Conservation (phyloP, 352 stramenopile species). For the Globisporangium cederbergense region DNA sequence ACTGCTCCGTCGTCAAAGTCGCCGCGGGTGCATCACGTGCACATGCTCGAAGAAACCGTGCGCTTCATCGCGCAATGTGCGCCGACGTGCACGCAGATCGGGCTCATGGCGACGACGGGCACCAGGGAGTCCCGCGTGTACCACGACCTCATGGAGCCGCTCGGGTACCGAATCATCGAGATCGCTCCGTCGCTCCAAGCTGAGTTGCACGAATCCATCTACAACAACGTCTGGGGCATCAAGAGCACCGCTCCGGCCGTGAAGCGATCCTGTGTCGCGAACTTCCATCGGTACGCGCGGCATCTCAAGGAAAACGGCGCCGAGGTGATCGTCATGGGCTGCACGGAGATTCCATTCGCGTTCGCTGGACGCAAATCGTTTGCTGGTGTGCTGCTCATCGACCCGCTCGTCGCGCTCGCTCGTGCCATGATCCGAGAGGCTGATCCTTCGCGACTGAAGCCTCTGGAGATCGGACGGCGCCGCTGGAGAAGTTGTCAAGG, state of each 20-base stretch:
- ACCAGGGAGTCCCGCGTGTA: conserved; percentile 62
- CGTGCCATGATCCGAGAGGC: conserved; percentile 68
- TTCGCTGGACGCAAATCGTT: conserved; percentile 48
- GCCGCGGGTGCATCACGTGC: conserved; percentile 32
- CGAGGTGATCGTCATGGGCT: conserved; percentile 69
- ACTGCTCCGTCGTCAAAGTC: conserved; percentile 17
- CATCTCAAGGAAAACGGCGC: conserved; percentile 42
- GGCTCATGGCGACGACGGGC: conserved; percentile 65
- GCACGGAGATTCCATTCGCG: conserved; percentile 77
- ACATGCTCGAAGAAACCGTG: conserved; percentile 75
- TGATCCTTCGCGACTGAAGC: conserved; percentile 47
- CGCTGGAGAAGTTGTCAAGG: conserved; percentile 19
- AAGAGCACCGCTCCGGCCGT: conserved; percentile 68
- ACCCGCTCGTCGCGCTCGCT: conserved; percentile 70
- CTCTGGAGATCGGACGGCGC: conserved; percentile 21
- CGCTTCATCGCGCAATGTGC: conserved; percentile 45
- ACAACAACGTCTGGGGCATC: conserved; percentile 67
- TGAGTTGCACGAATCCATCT: conserved; percentile 73
- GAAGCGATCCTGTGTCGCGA: conserved; percentile 42
- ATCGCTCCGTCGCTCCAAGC: conserved; percentile 42
- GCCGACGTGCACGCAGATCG: conserved; percentile 46
- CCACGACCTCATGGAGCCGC: conserved; percentile 61
- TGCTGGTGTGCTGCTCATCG: conserved; percentile 48
- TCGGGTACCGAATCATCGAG: conserved; percentile 57
- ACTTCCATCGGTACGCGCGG: conserved; percentile 58